These are phyloP conservation scores for Sordariomycetes sp. DNA, from an alignment of 2,329 filamentous ascomycete genomes.

Conservation along the genomic window DNA sequence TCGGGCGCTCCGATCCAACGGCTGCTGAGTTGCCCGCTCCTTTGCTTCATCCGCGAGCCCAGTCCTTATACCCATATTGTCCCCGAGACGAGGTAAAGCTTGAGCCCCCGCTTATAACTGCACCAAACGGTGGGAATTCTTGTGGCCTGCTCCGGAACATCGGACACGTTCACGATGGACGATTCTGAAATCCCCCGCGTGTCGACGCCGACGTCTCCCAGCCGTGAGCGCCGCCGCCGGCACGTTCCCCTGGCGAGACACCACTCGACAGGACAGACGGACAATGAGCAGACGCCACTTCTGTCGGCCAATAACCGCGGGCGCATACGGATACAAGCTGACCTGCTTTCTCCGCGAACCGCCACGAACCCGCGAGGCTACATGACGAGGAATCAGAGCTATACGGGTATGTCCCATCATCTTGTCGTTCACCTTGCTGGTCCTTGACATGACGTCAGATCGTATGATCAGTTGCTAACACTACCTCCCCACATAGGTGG, in stretches of 20 bases:
- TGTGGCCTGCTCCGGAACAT: neutral
- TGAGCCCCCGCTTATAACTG: neutral
- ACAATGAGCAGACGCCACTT: slow-evolving; percentile 2
- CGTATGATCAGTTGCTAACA: neutral
- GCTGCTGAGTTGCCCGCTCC: neutral
- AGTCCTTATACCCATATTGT: neutral
- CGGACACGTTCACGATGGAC: neutral
- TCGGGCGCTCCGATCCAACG: neutral
- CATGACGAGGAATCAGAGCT: slow-evolving; percentile 26
- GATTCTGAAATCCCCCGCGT: neutral
- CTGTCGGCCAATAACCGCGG: slow-evolving; percentile 4
- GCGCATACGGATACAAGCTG: slow-evolving; percentile 10
- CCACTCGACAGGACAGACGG: neutral
- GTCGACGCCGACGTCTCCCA: neutral
- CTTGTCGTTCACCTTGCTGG: neutral
- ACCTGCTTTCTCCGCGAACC: slow-evolving; percentile 8
- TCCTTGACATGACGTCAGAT: neutral
- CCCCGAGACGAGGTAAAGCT: neutral
- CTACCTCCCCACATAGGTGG: slow-evolving; percentile 10
- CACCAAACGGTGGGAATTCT: neutral
- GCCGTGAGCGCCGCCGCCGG: neutral
- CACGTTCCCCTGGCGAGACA: neutral
- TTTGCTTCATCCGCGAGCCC: neutral
- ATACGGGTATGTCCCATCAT: slow-evolving; percentile 20
- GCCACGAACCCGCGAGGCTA: neutral